Percentiles rank a stretch among this genome's conserved stretches.
phyloP scores from a whole-genome alignment of 768 basidiomycete genomes.

The Collybiopsis confluens region DNA sequence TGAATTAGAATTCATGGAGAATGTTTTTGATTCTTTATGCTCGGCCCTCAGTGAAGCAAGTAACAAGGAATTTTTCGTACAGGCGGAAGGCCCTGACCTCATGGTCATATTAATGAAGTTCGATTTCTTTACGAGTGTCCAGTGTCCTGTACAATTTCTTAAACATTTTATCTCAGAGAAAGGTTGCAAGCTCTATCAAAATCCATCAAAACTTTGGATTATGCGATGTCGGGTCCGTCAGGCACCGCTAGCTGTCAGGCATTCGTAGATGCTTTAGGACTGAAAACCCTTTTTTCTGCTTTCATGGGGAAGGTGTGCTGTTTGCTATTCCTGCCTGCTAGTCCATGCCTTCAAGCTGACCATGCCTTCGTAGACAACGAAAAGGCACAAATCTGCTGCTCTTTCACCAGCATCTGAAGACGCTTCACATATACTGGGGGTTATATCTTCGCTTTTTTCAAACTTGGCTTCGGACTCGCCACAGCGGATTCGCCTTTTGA shows the following conservation, averaged over 20 bases:
- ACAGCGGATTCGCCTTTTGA: conserved; percentile 71
- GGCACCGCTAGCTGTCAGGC: conserved; percentile 70
- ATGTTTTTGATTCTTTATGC: conserved; percentile 87
- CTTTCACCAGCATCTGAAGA: conserved; percentile 69
- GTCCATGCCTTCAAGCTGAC: conserved; percentile 1
- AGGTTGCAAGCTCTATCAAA: conserved; percentile 77
- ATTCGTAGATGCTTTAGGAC: conserved; percentile 83
- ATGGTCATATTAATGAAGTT: conserved; percentile 99
- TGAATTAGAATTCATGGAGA: conserved; percentile 98
- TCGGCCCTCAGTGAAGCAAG: conserved; percentile 76
- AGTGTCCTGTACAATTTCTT: background rate
- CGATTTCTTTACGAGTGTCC: conserved; percentile 17
- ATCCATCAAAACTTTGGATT: conserved; percentile 87
- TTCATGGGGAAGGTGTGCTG: conserved; percentile 89
- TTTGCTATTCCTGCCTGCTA: background rate
- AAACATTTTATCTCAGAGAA: conserved; percentile 47
- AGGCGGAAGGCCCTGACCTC: conserved; percentile 89
- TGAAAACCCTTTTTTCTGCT: conserved; percentile 86
- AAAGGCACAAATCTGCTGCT: conserved; percentile 56
- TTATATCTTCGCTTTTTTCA: conserved; percentile 82
- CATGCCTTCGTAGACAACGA: conserved; percentile 34
- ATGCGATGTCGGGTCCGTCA: conserved; percentile 78
- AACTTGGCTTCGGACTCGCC: conserved; percentile 85
- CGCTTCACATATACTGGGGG: conserved; percentile 80
- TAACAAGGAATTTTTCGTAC: conserved; percentile 79